Evolutionary conservation across 176 grass and related monocot genomes (phyloP), one percentile per base, ranked within the genome.

Genomic region (Phoenix roebelenii): DNA sequence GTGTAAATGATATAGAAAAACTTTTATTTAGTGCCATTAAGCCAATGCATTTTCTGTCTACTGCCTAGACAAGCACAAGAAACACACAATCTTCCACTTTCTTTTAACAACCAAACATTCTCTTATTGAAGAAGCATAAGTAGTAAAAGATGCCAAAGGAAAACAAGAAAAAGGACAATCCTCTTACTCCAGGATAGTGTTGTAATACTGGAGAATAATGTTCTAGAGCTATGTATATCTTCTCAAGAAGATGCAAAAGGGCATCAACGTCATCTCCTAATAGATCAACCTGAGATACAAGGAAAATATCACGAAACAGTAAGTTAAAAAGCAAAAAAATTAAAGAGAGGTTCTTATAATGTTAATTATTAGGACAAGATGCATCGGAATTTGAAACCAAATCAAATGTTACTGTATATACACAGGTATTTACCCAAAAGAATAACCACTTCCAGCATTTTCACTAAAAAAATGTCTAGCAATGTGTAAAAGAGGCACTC

Each of bases 171-270:
- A 59, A 51, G 14, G 51, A 30, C 22, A 44, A 76, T 65, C 48
- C 5, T 65, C 72, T 83, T 83, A 83, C 85, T 1, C 85, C 85
- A 19, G 76, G 68, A 35, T 88, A 88, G 64, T 88, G 80, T 52
- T 88, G 85, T 51, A 88, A 58, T 35, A 88, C 76, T 61, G 85
- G 85, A 79, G 79, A 83, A 60, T 88, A 88, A 72, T 88, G 85
- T 50, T 88, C 85, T 1, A 88, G 72, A 29, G 72, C 80, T 52
- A 79, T 73, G 50, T 83, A 83, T n/a, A 88, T 83, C 79, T 83
- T 88, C 55, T 77, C 76, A 83, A 88, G 85, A 73, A 88, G 80
- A 76, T 60, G 50, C 7, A 73, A 69, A 55, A 88, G 78, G 66
- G 73, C 51, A 60, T 88, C 85, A 80, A 88, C 85, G 28, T 88